Evolutionary conservation across 768 basidiomycete genomes (phyloP).

Genomic region (Suillus clintonianus): DNA sequence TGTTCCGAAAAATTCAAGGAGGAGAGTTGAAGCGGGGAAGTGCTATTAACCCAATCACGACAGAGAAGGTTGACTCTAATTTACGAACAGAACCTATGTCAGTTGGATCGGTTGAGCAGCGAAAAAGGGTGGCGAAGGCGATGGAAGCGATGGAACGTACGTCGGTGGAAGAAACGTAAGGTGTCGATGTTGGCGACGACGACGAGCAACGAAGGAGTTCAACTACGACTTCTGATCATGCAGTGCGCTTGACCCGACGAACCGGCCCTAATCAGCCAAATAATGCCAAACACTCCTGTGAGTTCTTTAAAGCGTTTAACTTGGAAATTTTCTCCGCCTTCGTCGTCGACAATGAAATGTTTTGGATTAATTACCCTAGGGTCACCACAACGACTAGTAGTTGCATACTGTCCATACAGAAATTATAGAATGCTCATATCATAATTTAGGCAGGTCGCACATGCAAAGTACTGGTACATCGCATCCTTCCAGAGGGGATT

Average conservation of each 20-base stretch:
- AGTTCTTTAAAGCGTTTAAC: not conserved
- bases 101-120: conserved; percentile 15
- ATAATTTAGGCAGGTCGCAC: conserved; percentile 21
- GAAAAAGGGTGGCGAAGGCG: conserved; percentile 2
- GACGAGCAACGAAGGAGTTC: conserved; percentile 24
- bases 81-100: conserved; percentile 19
- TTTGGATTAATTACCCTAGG: conserved; percentile 1
- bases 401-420: conserved; percentile 23
- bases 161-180: conserved; percentile 12
- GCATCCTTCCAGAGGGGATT: conserved; percentile 15
- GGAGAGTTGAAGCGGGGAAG: conserved; percentile 15
- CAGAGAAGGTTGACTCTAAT: conserved; percentile 27
- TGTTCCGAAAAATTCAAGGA: conserved; percentile 19
- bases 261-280: conserved; percentile 39
- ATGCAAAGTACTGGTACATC: conserved; percentile 35
- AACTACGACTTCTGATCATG: conserved; percentile 24
- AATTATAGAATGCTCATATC: conserved; percentile 24
- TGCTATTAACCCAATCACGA: conserved; percentile 28
- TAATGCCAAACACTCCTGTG: conserved; percentile 22
- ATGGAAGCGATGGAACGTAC: conserved; percentile 19
- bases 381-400: conserved; percentile 6
- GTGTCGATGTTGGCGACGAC: conserved; percentile 31
- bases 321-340: not conserved
- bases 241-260: conserved; percentile 17
- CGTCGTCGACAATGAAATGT: not conserved